These are phyloP conservation scores for Hymenoscyphus fraxineus DNA, from an alignment of 2,329 filamentous ascomycete genomes.

Conservation along the genomic window DNA sequence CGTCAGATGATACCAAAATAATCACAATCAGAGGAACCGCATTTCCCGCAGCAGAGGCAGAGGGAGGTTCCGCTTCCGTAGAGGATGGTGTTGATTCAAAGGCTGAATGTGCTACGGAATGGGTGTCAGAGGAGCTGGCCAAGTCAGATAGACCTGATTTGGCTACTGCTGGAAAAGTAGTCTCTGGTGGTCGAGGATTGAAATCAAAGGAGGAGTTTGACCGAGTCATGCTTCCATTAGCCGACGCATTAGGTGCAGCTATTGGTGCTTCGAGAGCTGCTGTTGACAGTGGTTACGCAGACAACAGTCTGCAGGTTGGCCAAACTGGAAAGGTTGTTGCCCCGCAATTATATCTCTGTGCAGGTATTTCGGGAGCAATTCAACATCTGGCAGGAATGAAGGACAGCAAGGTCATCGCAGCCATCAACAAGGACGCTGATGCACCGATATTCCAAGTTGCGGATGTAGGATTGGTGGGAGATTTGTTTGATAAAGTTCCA, in stretches of 20 bases:
- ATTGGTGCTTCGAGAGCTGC: constrained; percentile 93
- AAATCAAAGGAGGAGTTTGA: constrained; percentile 99
- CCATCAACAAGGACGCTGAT: constrained; percentile 96
- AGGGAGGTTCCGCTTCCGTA: constrained; percentile 69
- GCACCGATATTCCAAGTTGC: constrained; percentile 98
- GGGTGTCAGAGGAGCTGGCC: constrained; percentile 89
- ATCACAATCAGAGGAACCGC: constrained; percentile 92
- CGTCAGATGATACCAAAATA: constrained; percentile 77
- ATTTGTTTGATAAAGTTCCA: constrained; percentile 92
- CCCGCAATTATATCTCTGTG: constrained; percentile 89
- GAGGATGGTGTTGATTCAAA: constrained; percentile 85
- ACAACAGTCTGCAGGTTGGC: constrained; percentile 96
- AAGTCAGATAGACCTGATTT: constrained; percentile 94
- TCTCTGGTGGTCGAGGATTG: constrained; percentile 88
- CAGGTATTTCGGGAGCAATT: constrained; percentile 94
- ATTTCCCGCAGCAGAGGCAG: constrained; percentile 71
- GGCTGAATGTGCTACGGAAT: constrained; percentile 68
- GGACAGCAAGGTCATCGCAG: constrained; percentile 98
- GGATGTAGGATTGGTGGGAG: constrained; percentile 90
- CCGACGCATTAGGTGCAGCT: constrained; percentile 89
- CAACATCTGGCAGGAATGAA: constrained; percentile 99
- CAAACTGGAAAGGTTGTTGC: constrained; percentile 99
- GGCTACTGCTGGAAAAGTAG: constrained; percentile 81
- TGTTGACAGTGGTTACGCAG: constrained; percentile 94
- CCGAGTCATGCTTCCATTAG: constrained; percentile 83